These are phyloP conservation scores for Paecilomyces niveus DNA, from an alignment of 2,329 filamentous ascomycete species.

Conservation along the genomic window DNA sequence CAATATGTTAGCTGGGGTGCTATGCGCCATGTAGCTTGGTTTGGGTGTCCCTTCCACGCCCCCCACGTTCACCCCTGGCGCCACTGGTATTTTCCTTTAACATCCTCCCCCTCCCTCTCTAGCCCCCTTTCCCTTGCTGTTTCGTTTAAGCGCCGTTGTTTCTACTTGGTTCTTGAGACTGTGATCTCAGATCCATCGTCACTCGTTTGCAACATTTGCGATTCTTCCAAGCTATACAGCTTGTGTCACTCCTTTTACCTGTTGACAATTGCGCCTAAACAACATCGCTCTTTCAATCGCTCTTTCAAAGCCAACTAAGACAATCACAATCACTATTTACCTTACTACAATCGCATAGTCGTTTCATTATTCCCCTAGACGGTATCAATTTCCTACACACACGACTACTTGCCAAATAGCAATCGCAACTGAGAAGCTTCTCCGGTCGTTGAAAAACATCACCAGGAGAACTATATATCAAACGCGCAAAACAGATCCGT, in stretches of 20 bases:
- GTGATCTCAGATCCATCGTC: neutral
- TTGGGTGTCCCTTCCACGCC: neutral
- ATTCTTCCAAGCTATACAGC: neutral
- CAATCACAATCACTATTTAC: neutral
- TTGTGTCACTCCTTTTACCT: neutral
- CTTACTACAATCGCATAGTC: neutral
- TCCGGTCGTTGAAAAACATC: neutral
- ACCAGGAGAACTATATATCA: neutral
- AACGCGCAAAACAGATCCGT: neutral
- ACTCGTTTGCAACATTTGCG: neutral
- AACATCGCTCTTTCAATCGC: neutral
- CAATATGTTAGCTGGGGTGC: neutral
- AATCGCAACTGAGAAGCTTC: neutral
- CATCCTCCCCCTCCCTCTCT: neutral
- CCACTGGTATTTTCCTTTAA: neutral
- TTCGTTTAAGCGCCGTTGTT: neutral
- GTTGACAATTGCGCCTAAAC: neutral
- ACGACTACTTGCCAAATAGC: no score
- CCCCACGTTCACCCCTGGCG: neutral
- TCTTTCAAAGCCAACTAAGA: neutral
- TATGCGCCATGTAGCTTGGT: neutral
- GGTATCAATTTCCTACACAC: neutral
- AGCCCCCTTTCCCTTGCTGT: neutral
- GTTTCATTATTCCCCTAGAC: neutral
- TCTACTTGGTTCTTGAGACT: neutral